Percentiles rank a stretch among this genome's conserved stretches.
Evolutionary conservation across 2,329 filamentous ascomycete genomes (phyloP).

Genomic region (Rhinocladiella similis): DNA sequence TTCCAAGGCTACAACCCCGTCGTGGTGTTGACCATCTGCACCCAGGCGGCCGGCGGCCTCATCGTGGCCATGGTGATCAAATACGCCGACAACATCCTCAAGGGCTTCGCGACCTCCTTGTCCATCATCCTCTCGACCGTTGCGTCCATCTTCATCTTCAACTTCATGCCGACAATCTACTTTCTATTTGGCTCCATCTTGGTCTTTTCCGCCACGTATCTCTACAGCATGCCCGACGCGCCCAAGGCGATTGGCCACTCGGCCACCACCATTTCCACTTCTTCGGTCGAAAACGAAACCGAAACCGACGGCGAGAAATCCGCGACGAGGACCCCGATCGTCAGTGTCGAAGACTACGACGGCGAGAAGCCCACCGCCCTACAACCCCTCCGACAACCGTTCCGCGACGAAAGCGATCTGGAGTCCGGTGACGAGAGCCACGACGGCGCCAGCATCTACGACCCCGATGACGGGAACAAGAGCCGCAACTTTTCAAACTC

Average conservation of each 20-base stretch:
- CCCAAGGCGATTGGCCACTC: conserved; percentile 12
- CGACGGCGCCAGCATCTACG: conserved; percentile 13
- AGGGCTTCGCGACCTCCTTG: conserved; percentile 89
- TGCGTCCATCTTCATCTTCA: conserved; percentile 81
- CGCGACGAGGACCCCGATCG: conserved; percentile 1
- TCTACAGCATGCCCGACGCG: conserved; percentile 64
- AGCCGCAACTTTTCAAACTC: conserved; percentile 23
- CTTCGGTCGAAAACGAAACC: too few relatives aligned
- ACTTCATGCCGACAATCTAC: conserved; percentile 61
- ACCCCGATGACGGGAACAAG: conserved; percentile 15
- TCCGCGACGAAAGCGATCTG: conserved; percentile 24
- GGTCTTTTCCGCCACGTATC: conserved; percentile 78
- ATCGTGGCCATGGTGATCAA: conserved; percentile 78
- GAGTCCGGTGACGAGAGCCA: conserved; percentile 32
- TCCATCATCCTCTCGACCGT: conserved; percentile 85
- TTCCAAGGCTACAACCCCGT: conserved; percentile 92
- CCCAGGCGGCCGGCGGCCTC: conserved; percentile 85
- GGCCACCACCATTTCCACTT: too few relatives aligned
- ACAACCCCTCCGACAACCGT: conserved; percentile 1
- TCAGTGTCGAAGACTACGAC: conserved; percentile 23
- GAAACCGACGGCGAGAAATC: too few relatives aligned
- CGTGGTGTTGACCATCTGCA: conserved; percentile 79
- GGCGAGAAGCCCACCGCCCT: background rate
- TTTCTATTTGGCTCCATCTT: conserved; percentile 77
- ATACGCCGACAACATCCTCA: conserved; percentile 84